phyloP scores from a whole-genome alignment of 371 early-diverging fungal species.

The Blakeslea trispora region DNA sequence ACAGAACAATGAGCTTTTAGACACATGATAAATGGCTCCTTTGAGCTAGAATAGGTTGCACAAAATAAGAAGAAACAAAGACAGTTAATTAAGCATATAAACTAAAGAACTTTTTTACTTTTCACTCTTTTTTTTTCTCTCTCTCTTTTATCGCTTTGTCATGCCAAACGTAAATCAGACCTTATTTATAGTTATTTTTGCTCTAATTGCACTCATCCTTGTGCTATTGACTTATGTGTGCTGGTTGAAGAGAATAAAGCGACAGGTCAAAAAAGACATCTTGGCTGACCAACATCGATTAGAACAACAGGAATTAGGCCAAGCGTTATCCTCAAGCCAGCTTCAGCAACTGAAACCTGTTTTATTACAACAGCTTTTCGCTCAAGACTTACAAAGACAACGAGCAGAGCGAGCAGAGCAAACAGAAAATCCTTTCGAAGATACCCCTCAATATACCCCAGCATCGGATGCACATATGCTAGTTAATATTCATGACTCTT shows the following conservation, averaged over 20 bases:
- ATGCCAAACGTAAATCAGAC: conserved; percentile 25
- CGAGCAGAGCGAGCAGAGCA: neutral
- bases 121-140: conserved; percentile 6
- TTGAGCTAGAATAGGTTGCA: conserved; percentile 11
- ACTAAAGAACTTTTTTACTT: neutral
- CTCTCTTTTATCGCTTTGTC: neutral
- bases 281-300: conserved; percentile 19
- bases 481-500: conserved; percentile 21
- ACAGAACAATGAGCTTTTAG: too few species aligned
- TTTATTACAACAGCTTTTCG: conserved; percentile 21
- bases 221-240: conserved; percentile 23
- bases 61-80: conserved; percentile 9
- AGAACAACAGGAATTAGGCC: conserved; percentile 4
- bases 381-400: conserved; percentile 11
- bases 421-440: conserved; percentile 13
- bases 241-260: conserved; percentile 27
- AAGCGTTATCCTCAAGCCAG: conserved; percentile 12
- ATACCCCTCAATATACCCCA: conserved; percentile 25
- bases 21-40: conserved; percentile 15
- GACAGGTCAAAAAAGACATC: conserved; percentile 14
- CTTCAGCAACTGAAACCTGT: conserved; percentile 28
- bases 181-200: conserved; percentile 25
- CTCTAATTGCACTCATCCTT: conserved; percentile 16
- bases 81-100: conserved; percentile 9
- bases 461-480: conserved; percentile 9